Evolutionary conservation across 441 rosid genomes (phyloP), one percentile per base, ranked within the genome.

Genomic region (Gossypium laxum): DNA sequence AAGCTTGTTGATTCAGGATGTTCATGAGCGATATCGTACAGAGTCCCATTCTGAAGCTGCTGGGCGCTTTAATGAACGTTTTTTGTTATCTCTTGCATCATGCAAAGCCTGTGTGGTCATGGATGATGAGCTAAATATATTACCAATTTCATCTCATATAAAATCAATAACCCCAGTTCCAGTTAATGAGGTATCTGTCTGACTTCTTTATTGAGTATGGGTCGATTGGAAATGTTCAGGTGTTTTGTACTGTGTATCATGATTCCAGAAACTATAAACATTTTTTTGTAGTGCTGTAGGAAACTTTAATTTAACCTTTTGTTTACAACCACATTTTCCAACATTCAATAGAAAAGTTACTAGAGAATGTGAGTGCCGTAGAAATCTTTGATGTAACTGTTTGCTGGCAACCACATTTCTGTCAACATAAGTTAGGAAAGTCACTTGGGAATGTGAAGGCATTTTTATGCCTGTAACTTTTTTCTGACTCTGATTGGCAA

Each of bases 61-160:
- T 48, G 93, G 93, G 8, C 93, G 92, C 69, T 95, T 95, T 74
- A 95, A 95, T 79, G 98, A 92, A 52, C 92, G 97, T 17, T 95
- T 95, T 84, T 75, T 95, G 59, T 79, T 95, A 74, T 95, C 99
- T 63, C 77, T 95, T 65, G 95, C 98, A 38, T 88, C 93, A 3
- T 92, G 98, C 87, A 95, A 91, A 83, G 77, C 99, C 34, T 95
- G 98, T 43, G 87, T 91, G 56, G 87, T 88, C 59, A 85, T 89
- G 95, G 98, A 95, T 81, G 99, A 92, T 79, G 99, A 95, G 87
- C 73, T 95, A 73, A 95, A 95, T 78, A 75, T 92, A 63, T 84
- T 92, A 75, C 98, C 97, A 2, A 81, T 94, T 77, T 94, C 98
- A 4, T 92, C 98, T 80, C 99, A 92, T 73, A 86, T 92, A 80